Conservation (phyloP, 345 rosid species). For the Syzygium grande region DNA sequence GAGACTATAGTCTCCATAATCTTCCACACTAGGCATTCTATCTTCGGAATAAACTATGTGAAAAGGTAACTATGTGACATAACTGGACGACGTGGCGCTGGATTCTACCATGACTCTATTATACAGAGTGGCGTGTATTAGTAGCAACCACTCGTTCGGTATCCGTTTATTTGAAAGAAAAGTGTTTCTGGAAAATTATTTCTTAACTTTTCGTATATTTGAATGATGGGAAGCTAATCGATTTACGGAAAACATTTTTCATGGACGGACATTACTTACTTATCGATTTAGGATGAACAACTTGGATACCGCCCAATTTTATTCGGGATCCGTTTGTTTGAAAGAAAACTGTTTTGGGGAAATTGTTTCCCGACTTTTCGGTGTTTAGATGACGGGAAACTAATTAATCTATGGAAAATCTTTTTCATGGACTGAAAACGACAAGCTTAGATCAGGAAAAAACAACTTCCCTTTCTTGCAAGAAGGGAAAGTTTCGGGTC, state of each 20-base stretch:
- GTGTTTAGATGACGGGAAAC: neutral
- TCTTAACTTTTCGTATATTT: neutral
- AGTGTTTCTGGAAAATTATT: neutral
- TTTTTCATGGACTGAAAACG: neutral
- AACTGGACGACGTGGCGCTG: neutral
- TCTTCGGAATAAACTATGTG: neutral
- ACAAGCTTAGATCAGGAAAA: neutral
- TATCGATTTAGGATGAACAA: no score
- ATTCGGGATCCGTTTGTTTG: no score
- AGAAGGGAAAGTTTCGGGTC: neutral
- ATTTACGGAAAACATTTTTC: no score
- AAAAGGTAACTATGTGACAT: neutral
- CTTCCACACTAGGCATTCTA: neutral
- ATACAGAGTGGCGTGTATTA: no score
- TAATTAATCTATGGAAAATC: neutral
- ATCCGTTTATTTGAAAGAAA: neutral
- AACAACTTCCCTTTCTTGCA: neutral
- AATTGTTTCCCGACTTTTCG: neutral
- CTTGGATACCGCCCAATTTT: no score
- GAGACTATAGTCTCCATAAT: neutral
- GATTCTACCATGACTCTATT: neutral
- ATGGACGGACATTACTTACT: no score
- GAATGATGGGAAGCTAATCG: no score
- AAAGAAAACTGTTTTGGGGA: accelerated
- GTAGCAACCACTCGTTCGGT: no score